Percentiles rank a stretch among this genome's conserved stretches.
Conservation (phyloP, 768 basidiomycete genomes). For the Calocybe indica region DNA sequence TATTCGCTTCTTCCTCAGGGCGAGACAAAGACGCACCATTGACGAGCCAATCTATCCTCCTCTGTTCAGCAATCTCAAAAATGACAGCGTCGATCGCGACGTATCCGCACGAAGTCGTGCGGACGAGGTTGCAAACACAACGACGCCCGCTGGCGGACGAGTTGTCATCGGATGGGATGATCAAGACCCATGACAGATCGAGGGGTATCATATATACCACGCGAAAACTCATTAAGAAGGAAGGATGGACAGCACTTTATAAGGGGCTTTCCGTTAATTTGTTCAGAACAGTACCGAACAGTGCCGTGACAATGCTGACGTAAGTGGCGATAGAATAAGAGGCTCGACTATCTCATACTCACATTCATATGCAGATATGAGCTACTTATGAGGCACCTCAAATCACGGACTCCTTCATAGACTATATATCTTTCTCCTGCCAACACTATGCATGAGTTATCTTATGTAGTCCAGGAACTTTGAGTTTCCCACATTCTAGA, state of each 20-base stretch:
- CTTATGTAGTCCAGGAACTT: no score
- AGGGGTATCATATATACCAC: constrained; percentile 74
- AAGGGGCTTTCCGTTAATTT: constrained; percentile 93
- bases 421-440: background rate
- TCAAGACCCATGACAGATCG: constrained; percentile 40
- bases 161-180: constrained; percentile 55
- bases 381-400: constrained; percentile 47
- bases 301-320: constrained; percentile 94
- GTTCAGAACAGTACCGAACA: constrained; percentile 91
- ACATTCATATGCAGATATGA: constrained; percentile 33
- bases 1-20: constrained; percentile 23
- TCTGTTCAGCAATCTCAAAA: constrained; percentile 90
- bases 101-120: constrained; percentile 97
- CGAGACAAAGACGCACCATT: constrained; percentile 43
- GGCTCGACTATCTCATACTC: background rate
- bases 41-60: constrained; percentile 62
- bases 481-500: no score
- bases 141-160: constrained; percentile 57
- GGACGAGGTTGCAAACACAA: constrained; percentile 94
- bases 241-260: constrained; percentile 89
- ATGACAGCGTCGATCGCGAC: constrained; percentile 95
- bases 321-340: constrained; percentile 28
- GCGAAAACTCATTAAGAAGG: constrained; percentile 65
- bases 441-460: no score
- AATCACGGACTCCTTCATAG: constrained; percentile 23